These are phyloP conservation scores for Monilinia fructicola DNA, from an alignment of 2,329 filamentous ascomycete genomes.

Conservation along the genomic window DNA sequence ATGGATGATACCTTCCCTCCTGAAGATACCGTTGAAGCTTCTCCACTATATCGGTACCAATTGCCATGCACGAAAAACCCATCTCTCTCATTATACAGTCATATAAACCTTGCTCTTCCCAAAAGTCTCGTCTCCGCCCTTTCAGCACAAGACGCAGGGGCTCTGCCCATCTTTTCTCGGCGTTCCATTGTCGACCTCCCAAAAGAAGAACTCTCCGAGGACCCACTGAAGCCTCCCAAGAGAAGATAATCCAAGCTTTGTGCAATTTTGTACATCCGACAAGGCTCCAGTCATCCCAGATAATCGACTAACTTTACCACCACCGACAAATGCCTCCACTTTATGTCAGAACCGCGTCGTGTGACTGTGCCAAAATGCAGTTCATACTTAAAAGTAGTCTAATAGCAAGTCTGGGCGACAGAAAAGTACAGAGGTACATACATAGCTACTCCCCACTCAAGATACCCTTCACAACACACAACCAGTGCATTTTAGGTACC, in stretches of 20 bases:
- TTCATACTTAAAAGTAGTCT: background rate
- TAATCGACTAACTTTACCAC: background rate
- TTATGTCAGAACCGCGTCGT: background rate
- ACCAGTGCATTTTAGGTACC: no score
- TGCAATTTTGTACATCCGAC: background rate
- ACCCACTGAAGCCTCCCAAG: background rate
- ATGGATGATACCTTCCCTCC: background rate
- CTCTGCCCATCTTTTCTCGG: background rate
- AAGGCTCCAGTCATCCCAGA: no score
- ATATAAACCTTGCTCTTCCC: background rate
- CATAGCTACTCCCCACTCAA: background rate
- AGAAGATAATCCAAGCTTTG: background rate
- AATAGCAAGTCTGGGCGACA: background rate
- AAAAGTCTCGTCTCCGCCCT: background rate
- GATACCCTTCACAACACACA: no score
- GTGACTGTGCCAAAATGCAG: background rate
- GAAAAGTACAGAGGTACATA: background rate
- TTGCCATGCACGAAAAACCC: background rate
- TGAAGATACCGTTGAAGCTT: background rate
- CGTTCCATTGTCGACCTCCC: background rate
- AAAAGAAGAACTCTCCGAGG: no score
- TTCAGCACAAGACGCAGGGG: background rate
- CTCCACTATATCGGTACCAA: background rate
- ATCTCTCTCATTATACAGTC: background rate
- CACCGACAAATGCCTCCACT: background rate